phyloP scores from a whole-genome alignment of 129 eudicot genomes.

The Centrapalus pauciflorus region DNA sequence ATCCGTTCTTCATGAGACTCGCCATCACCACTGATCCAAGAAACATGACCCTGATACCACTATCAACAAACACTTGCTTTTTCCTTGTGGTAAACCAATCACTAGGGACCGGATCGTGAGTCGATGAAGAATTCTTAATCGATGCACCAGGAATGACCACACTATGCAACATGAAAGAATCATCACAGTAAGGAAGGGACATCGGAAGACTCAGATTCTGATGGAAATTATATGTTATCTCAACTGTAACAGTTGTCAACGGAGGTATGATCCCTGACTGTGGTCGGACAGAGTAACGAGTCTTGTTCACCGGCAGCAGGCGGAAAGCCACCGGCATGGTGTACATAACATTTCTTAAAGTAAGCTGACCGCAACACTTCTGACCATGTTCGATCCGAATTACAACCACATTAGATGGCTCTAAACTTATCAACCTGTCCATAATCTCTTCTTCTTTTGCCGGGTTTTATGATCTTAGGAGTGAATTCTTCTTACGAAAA shows the following conservation, averaged over 20 bases:
- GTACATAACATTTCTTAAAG: slow-evolving; percentile 75
- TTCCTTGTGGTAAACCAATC: slow-evolving; percentile 81
- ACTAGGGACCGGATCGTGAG: slow-evolving; percentile 49
- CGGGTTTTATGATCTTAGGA: not conserved
- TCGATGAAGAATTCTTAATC: slow-evolving; percentile 46
- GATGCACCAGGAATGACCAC: slow-evolving; percentile 83
- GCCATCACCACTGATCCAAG: slow-evolving; percentile 63
- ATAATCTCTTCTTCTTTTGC: slow-evolving; percentile 12
- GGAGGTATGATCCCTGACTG: slow-evolving; percentile 71
- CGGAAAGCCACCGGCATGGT: slow-evolving; percentile 89
- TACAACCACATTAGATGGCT: slow-evolving; percentile 65
- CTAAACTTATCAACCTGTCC: slow-evolving; percentile 76
- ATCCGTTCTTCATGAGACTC: slow-evolving; percentile 49
- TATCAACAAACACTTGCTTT: slow-evolving; percentile 75
- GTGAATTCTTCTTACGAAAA: not conserved
- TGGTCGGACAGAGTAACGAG: slow-evolving; percentile 51
- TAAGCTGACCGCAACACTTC: slow-evolving; percentile 54
- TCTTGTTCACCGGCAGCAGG: slow-evolving; percentile 51
- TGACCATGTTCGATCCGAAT: slow-evolving; percentile 62
- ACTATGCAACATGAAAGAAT: slow-evolving; percentile 63
- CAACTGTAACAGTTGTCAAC: slow-evolving; percentile 42
- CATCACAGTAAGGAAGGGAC: slow-evolving; percentile 53
- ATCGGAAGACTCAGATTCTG: slow-evolving; percentile 40
- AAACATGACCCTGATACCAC: slow-evolving; percentile 70
- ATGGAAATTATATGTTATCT: slow-evolving; percentile 43